phyloP scores from a whole-genome alignment of 169 alveolate genomes.

The Plasmodium ovale region DNA sequence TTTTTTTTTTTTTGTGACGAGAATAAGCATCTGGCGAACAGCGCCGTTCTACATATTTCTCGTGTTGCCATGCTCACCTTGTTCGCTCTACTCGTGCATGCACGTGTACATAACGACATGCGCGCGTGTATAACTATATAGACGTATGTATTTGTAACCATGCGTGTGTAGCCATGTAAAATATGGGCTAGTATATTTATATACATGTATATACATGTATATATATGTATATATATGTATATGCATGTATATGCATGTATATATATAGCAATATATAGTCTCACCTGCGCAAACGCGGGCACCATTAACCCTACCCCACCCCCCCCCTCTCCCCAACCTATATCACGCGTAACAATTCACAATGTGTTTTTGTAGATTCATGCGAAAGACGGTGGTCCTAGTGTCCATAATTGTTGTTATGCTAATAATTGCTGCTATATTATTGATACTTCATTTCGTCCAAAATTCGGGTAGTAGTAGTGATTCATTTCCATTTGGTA shows the following conservation, averaged over 20 bases:
- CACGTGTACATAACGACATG: too few relatives aligned
- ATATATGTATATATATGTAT: neutral
- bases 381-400: conserved; percentile 25
- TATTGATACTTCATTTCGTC: conserved; percentile 16
- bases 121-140: too few relatives aligned
- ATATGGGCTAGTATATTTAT: neutral
- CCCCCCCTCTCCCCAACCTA: too few relatives aligned
- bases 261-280: neutral
- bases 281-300: neutral
- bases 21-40: too few relatives aligned
- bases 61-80: too few relatives aligned
- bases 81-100: too few relatives aligned
- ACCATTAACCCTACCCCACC: too few relatives aligned
- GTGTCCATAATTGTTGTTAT: conserved; percentile 4
- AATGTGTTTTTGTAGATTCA: conserved; percentile 45
- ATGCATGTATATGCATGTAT: neutral
- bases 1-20: too few relatives aligned
- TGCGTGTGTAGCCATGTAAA: too few relatives aligned
- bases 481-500: neutral
- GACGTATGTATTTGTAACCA: too few relatives aligned
- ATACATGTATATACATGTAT: neutral
- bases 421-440: conserved; percentile 17
- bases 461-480: neutral
- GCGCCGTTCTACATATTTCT: too few relatives aligned
- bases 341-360: too few relatives aligned